Evolutionary conservation across 306 rosid genomes (phyloP).

Genomic region (Casuarina equisetifolia): DNA sequence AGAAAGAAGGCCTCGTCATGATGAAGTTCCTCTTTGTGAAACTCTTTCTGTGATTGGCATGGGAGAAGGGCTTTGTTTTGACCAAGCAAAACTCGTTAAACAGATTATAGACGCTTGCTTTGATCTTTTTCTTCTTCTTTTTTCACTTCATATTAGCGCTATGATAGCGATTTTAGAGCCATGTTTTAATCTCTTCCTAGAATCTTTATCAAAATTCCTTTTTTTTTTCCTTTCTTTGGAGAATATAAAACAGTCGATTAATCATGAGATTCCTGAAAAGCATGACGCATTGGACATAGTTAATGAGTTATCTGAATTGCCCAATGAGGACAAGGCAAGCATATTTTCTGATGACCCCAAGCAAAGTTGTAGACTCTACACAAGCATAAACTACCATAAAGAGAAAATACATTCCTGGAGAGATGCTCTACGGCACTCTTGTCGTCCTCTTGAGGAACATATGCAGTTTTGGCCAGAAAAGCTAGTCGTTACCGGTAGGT

Average conservation of each 20-base stretch:
- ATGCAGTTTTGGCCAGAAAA: slow-evolving; percentile 20
- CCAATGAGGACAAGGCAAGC: slow-evolving; percentile 23
- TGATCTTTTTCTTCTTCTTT: slow-evolving; percentile 16
- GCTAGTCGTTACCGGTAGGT: neutral
- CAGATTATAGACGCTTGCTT: slow-evolving; percentile 19
- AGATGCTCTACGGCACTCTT: slow-evolving; percentile 11
- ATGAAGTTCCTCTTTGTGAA: neutral
- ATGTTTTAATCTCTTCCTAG: no score
- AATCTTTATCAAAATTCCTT: no score
- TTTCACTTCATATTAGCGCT: neutral
- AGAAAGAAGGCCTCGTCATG: no score
- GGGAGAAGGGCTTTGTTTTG: neutral
- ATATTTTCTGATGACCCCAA: slow-evolving; percentile 8
- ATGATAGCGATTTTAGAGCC: no score
- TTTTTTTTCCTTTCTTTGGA: neutral
- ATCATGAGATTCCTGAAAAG: slow-evolving; percentile 11
- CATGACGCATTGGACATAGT: neutral
- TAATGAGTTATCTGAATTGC: slow-evolving; percentile 19
- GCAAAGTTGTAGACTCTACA: slow-evolving; percentile 19
- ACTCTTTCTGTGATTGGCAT: slow-evolving; percentile 5
- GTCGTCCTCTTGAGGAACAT: slow-evolving; percentile 27
- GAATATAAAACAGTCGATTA: slow-evolving; percentile 8
- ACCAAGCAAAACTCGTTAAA: neutral
- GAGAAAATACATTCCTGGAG: slow-evolving; percentile 27
- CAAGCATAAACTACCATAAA: slow-evolving; percentile 11